Base-by-base conservation (phyloP, 1,284 basidiomycete genomes). In the Sporisorium exsertum region DNA sequence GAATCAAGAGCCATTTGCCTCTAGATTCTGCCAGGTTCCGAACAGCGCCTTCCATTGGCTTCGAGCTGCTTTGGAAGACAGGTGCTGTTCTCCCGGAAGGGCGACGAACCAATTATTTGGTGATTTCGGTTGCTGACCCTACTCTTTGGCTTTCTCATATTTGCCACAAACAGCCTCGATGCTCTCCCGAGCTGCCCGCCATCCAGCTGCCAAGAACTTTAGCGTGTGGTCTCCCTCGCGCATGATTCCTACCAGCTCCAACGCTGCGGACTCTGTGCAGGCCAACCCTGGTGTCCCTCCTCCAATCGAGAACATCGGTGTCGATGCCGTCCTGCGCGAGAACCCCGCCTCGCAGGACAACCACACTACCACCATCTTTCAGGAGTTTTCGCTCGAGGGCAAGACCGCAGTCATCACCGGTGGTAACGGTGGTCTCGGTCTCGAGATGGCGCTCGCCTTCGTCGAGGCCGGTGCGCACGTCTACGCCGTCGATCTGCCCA, bases 381-480 rank as follows among this genome's bases (percentile, higher is more conserved):
- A 91, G 65, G 92, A 93, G 81, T 94, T 94, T 87, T 89, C 90
- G 12, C 88, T 94, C 45, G 87, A 87, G n/a, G 91, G 91, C 78
- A 90, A 92, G 26, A 92, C 93, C 16, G 91, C 89, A 37, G 87
- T 94, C 54, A 78, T 84, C n/a, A 82, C 82, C 6, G 82, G 82
- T 66, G 93, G 88, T 3, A 92, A 92, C 78, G 89, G 93, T 53
- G 93, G 93, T 2, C 88, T 94, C 12, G 93, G 93, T 77, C 89
- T 94, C 45, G 92, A 93, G 86, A 91, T 93, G 89, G 92, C 92
- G 32, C 88, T 93, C 63, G 90, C 91, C 5, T 87, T 93, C 42
- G 89, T 90, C 45, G 93, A 95, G 86, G 90, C 90, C 4, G 93
- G 92, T 54, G 92, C 92, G 4, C 88, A 91, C 2, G 90, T 94